These are phyloP conservation scores for Euphorbia tirucalli DNA, from an alignment of 345 rosid species.

Conservation along the genomic window DNA sequence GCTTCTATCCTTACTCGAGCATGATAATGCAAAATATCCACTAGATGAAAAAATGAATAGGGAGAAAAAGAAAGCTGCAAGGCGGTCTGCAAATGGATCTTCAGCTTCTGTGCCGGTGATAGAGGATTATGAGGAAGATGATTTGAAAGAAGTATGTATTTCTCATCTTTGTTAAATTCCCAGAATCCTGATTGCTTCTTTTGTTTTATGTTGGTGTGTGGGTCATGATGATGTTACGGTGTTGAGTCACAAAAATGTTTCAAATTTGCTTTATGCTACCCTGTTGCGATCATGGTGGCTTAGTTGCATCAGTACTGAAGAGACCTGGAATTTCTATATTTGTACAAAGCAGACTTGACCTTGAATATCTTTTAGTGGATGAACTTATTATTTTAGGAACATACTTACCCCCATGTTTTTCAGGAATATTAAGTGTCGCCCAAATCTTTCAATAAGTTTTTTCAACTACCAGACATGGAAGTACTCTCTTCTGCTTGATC, in stretches of 20 bases:
- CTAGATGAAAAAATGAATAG: conserved; percentile 63
- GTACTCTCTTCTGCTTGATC: not conserved
- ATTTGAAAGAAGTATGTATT: conserved; percentile 62
- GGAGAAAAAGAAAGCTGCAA: conserved; percentile 79
- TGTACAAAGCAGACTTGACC: not conserved
- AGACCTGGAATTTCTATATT: not conserved
- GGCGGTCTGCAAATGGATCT: conserved; percentile 56
- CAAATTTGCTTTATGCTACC: too few relatives aligned
- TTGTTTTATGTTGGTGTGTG: not conserved
- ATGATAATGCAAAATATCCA: conserved; percentile 98
- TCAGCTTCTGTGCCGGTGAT: conserved; percentile 49
- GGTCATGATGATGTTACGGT: not conserved
- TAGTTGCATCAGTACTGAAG: not conserved
- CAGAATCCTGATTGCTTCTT: not conserved
- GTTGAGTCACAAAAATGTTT: not conserved
- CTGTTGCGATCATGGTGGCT: too few relatives aligned
- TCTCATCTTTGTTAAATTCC: conserved; percentile 2
- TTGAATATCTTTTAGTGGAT: not conserved
- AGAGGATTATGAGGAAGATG: conserved; percentile 82
- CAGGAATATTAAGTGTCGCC: not conserved
- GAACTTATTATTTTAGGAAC: not conserved
- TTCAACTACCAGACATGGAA: not conserved
- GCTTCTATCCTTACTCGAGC: conserved; percentile 73
- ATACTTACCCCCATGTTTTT: not conserved
- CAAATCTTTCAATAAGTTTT: not conserved